Percentiles rank a stretch among this genome's conserved stretches.
Conservation (phyloP, 257 asterid species). For the Plantago elongata region DNA sequence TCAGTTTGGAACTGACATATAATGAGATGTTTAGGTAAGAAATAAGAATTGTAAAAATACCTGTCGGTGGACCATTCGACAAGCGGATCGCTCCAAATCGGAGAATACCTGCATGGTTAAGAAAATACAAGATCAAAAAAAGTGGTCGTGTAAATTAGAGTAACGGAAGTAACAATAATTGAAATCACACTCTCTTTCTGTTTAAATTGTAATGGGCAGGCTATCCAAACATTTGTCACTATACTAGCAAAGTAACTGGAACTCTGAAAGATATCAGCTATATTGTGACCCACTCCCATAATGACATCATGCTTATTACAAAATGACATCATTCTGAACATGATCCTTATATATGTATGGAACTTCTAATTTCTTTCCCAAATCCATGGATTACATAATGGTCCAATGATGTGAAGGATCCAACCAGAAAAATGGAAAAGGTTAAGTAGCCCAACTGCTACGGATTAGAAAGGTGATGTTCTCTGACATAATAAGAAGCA, state of each 20-base stretch:
- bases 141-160: neutral
- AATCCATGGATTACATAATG: too few relatives aligned
- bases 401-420: neutral
- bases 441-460: neutral
- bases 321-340: too few relatives aligned
- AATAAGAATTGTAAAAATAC: constrained; percentile 30
- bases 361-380: too few relatives aligned
- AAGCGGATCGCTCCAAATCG: constrained; percentile 97
- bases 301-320: too few relatives aligned
- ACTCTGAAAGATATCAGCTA: constrained; percentile 8
- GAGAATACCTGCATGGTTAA: constrained; percentile 72
- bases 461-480: neutral
- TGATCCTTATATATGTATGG: too few relatives aligned
- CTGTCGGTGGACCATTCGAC: constrained; percentile 99
- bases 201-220: too few relatives aligned
- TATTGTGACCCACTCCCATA: neutral
- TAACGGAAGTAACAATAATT: constrained; percentile 1
- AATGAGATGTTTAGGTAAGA: constrained; percentile 11
- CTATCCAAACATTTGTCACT: neutral
- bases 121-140: constrained; percentile 8
- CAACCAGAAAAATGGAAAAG: neutral
- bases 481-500: too few relatives aligned
- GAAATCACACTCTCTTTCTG: neutral
- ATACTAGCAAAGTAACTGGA: neutral
- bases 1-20: constrained; percentile 3